phyloP scores from a whole-genome alignment of 257 asterid genomes.

The Nicotiana sylvestris region DNA sequence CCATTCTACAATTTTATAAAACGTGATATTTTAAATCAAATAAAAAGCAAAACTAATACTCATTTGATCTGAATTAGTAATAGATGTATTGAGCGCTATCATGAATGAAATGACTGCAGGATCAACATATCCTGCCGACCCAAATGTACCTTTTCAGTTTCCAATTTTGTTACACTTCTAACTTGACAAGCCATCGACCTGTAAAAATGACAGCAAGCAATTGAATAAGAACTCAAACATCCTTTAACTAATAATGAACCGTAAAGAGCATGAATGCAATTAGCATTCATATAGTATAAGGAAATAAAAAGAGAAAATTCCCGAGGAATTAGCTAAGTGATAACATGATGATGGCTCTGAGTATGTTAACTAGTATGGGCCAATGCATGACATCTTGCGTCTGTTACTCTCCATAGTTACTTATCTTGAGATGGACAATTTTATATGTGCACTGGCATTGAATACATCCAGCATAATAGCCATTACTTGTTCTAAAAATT shows the following conservation, averaged over 20 bases:
- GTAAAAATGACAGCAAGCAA: conserved; percentile 19
- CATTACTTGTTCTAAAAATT: not conserved
- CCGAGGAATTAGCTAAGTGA: not conserved
- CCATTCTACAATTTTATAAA: not conserved
- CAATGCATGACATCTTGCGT: not conserved
- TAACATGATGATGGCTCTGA: not conserved
- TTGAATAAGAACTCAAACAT: conserved; percentile 15
- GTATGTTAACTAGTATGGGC: not conserved
- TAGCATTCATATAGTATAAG: not conserved
- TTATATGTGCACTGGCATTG: not conserved
- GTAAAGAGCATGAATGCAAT: not conserved
- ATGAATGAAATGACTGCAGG: conserved; percentile 1
- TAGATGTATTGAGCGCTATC: not conserved
- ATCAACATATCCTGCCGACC: not conserved
- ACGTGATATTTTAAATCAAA: not conserved
- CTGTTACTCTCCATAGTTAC: not conserved
- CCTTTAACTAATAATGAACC: not conserved
- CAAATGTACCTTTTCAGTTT: conserved; percentile 65
- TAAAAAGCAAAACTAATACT: not conserved
- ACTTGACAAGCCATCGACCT: conserved; percentile 55
- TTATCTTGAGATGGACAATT: not conserved
- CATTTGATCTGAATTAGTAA: not conserved
- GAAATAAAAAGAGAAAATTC: not conserved
- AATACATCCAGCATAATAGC: not conserved
- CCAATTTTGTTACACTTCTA: conserved; percentile 41